Evolutionary conservation across 768 basidiomycete species (phyloP).

Genomic region (Trametopsis cervina): DNA sequence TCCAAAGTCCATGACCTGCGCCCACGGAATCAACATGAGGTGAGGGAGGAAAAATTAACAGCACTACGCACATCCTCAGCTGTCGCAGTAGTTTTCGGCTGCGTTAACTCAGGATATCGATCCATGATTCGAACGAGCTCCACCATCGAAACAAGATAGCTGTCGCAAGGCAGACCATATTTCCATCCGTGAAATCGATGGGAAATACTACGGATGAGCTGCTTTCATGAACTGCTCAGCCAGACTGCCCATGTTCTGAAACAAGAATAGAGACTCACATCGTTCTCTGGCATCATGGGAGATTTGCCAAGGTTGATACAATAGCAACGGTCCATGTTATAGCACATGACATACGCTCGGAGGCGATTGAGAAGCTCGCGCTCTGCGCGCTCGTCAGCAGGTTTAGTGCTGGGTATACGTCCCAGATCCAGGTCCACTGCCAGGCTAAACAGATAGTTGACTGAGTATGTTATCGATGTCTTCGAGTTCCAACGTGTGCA

Average conservation of each 20-base stretch:
- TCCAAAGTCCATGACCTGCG: conserved; percentile 18
- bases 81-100: conserved; percentile 9
- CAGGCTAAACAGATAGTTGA: conserved; percentile 37
- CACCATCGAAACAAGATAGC: conserved; percentile 23
- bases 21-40: no score
- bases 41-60: neutral
- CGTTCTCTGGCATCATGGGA: conserved; percentile 57
- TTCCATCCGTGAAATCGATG: conserved; percentile 20
- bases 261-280: no score
- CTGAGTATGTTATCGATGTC: neutral
- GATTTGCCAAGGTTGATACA: conserved; percentile 74
- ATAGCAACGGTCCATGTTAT: conserved; percentile 66
- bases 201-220: conserved; percentile 24
- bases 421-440: conserved; percentile 68
- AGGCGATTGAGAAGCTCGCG: conserved; percentile 65
- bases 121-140: conserved; percentile 27
- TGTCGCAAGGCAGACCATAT: conserved; percentile 23
- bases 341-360: conserved; percentile 72
- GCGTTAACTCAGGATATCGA: conserved; percentile 22
- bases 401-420: conserved; percentile 36
- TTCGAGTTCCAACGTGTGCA: conserved; percentile 4
- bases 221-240: conserved; percentile 27
- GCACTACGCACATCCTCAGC: neutral
- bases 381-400: conserved; percentile 44
- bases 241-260: neutral